Base-by-base conservation (phyloP, 2,329 filamentous ascomycete species). In the Botryosphaeria dothidea region DNA sequence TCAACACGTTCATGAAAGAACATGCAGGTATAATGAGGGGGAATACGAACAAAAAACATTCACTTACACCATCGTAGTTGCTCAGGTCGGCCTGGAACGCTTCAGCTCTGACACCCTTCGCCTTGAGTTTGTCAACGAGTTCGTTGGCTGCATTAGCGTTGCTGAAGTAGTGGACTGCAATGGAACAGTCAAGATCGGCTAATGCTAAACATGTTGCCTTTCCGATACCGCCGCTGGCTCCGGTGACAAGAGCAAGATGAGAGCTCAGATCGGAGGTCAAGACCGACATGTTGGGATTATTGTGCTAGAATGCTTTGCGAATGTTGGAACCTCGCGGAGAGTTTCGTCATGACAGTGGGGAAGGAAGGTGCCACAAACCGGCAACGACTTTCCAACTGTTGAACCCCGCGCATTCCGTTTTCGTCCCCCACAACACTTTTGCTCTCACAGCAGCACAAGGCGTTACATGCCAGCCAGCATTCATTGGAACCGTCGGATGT, bases 201-300 rank as follows among this genome's bases (percentile, higher is more conserved):
- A 83, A 73, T 11, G 75, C 69, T 0, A 74, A 71, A 51, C 74
- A 75, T 23, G 80, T 81, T 3, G 80, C 78, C 60, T 72, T 72
- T 5, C 80, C 81, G 23, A 83, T 83, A 19, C 80, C 80, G 21
- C 80, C 80, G 21, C 79, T 81, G 8, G 77, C 77, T 11, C 79
- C 79, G 0, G 78, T 80, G 29, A 82, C 74, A 36, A 82, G 74
- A 27, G 73, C 66, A 69, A 78, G 66, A 19, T 73, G 68, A 15
- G 66, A 66, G n/a, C 45, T 51, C 1, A 72, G 68, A 61, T 65
- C 67, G 36, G 38, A 65, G 11, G 62, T 67, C 21, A 67, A 43
- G 11, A 60, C 41, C 34, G 41, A 67, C 63, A 64, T 66, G 25
- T 46, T 51, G 38, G 23, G 17, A 23, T 45, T 38, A 21, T 36